Base-by-base conservation (phyloP, 805 yeast genomes). In the Teunomyces atbi region DNA sequence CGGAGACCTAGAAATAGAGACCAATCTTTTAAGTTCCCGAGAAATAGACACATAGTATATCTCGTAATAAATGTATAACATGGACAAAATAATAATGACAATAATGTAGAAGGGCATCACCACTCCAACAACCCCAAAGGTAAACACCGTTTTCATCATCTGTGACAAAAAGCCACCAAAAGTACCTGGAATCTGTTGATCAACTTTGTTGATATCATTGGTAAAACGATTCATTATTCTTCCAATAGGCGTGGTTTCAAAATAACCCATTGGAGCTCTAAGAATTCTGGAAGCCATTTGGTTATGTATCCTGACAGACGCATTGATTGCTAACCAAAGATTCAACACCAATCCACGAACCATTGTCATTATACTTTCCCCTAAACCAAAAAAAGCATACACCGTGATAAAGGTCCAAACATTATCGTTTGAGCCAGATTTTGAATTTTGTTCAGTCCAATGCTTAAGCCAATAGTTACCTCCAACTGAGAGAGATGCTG, bases 221-320 rank as follows among this genome's bases (percentile, higher is more conserved):
- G 66, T 52, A 43, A 62, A 63, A 15, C 68, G 44, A 45, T 63
- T 63, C 59, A 63, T 51, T 16, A 63, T 59, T 44, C 68, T 42
- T 2, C 66, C 68, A 29, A 61, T 53, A 3, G 68, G 67, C 1
- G 65, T 62, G 16, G 60, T 60, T 42, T 63, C 68, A 36, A 63
- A 63, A 47, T 60, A 63, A 1, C 59, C 51, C 66, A 63, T 62
- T 2, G 68, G 66, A 1, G 65, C 56, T 29, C 59, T 50, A 49
- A 63, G 55, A 2, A 63, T 58, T 10, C 60, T 50, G 10, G 51
- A 41, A 8, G 61, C 62, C 65, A 63, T 59, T 19, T 50, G 53
- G 40, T 60, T 61, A 39, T 63, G 68, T 39, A 63, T 56, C 28
- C 48, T 47, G 15, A 32, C 49, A 4, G 65, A 56, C 8, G 62